Base-by-base conservation (phyloP, 495 filamentous ascomycete species). In the Cercophora newfieldiana region DNA sequence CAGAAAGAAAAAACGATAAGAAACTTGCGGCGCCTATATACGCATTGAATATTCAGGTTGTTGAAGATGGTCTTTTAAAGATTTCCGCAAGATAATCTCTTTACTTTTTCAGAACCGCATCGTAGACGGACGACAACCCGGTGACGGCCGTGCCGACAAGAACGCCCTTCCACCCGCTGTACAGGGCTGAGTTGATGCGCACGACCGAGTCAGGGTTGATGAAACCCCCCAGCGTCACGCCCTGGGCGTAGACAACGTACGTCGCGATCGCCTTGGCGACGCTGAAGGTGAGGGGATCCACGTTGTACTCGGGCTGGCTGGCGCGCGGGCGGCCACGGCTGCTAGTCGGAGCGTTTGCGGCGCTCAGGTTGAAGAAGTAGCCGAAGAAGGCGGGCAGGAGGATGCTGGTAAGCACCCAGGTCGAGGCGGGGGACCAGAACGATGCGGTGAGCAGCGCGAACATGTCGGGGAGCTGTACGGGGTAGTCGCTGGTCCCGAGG, bases 211-310 rank as follows among this genome's bases (percentile, higher is more conserved):
- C 79, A 5, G 80, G 74, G 66, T 83, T 82, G 59, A 90, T 84
- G 30, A 88, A 68, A 18, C 88, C 88, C 68, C 85, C 84, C 68
- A 91, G 89, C 21, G 82, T 85, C 65, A 88, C 86, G n/a, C 83
- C 84, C 64, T 89, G 85, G 22, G 83, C 86, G 70, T 94, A 97
- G 8, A 96, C 88, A 4, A 92, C 78, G 73, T 90, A 96, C 8
- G 90, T 87, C 49, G 92, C 72, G 64, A 97, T 66, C 0, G 89
- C 93, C 82, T 96, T 96, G 70, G 86, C 87, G 59, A 97, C 87
- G 77, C 93, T 95, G 76, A 94, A 99, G 62, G 88, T 44, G 66
- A 97, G 78, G 22, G 94, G 94, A 74, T 99, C 95, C 65, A 93
- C 87, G 12, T 78, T 83, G 29, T 88, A 83, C 49, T 85, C 67